Base-by-base conservation (phyloP, 129 eudicot genomes). In the Chrysanthemum lavandulifolium region DNA sequence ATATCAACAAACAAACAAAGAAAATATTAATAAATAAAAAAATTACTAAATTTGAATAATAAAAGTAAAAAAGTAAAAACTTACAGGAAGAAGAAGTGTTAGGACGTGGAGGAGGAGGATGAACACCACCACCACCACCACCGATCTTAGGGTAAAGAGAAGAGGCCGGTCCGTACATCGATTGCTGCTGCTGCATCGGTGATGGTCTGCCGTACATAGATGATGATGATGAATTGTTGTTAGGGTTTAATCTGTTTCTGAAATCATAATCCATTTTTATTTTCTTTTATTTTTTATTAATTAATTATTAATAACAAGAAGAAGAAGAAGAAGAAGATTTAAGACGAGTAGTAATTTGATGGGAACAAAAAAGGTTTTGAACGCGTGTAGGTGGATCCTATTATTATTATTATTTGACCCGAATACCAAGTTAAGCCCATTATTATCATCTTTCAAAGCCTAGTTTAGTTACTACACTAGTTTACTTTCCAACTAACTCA, bases 251-350 rank as follows among this genome's bases (percentile, higher is more conserved):
- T 70, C 88, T 80, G 81, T 84, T 87, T 61, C 97, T 85, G 78
- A 78, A 90, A 85, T 90, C 97, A 83, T 90, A 87, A 68, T 90
- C 97, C 97, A 90, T 90, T 31, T 61, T 61, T 36, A 33, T 33
- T 3, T 33, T 33, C 3, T 33, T 36, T 36, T 40, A 0, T 3
- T 57, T 57, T 10, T 57, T 57, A 16, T 10, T 16, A 3, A 31
- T 31, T 19, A 19, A 19, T 19, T 19, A 19, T 19, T 19, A 19
- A 19, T 19, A 19, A 19, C 21, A 19, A 19, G 21, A 19, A 19
- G 21, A 3, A 31, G 0, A 29, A 29, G 4, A 29, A 29, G 31
- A 29, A 29, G 31, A 29, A 29, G 31, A 29, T 29, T 29, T 29
- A 3, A 29, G 31, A 31, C 0, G 0, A 29, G 5, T 23, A 31